phyloP scores from a whole-genome alignment of 2,329 filamentous ascomycete genomes.

The Ophiosphaerella narmari region DNA sequence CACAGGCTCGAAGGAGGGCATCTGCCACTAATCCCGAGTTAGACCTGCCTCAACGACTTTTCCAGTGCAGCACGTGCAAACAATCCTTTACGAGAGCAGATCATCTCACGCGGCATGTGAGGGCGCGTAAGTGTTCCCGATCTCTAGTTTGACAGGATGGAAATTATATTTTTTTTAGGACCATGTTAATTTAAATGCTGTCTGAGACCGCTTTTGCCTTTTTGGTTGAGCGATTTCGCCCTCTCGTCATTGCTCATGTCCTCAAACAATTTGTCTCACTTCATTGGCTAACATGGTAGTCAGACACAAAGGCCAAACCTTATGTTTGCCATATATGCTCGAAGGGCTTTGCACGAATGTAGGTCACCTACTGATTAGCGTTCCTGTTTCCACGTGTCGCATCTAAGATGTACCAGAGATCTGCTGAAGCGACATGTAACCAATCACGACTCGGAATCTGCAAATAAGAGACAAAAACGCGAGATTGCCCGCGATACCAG shows the following conservation, averaged over 20 bases:
- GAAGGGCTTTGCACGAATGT: constrained; percentile 54
- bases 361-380: constrained; percentile 11
- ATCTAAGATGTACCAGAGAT: constrained; percentile 41
- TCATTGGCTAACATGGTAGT: constrained; percentile 10
- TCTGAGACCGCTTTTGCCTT: neutral
- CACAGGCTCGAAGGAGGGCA: constrained; percentile 6
- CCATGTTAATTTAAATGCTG: neutral
- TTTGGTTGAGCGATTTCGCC: neutral
- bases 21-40: constrained; percentile 17
- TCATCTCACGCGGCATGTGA: constrained; percentile 59
- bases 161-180: neutral
- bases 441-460: constrained; percentile 47
- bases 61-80: constrained; percentile 58
- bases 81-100: constrained; percentile 59
- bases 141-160: neutral
- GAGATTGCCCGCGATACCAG: constrained; percentile 33
- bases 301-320: constrained; percentile 51
- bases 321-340: constrained; percentile 52
- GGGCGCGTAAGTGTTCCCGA: constrained; percentile 48
- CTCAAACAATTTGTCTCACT: neutral
- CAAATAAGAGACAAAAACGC: constrained; percentile 30
- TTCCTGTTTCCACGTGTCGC: neutral
- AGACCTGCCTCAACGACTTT: constrained; percentile 35
- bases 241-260: neutral
- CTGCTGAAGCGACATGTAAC: constrained; percentile 58